A percentile compares a stretch with the other conserved stretches of the same genome.
phyloP scores from a whole-genome alignment of 2,329 filamentous ascomycete genomes.

The Lasiodiplodia sp. region DNA sequence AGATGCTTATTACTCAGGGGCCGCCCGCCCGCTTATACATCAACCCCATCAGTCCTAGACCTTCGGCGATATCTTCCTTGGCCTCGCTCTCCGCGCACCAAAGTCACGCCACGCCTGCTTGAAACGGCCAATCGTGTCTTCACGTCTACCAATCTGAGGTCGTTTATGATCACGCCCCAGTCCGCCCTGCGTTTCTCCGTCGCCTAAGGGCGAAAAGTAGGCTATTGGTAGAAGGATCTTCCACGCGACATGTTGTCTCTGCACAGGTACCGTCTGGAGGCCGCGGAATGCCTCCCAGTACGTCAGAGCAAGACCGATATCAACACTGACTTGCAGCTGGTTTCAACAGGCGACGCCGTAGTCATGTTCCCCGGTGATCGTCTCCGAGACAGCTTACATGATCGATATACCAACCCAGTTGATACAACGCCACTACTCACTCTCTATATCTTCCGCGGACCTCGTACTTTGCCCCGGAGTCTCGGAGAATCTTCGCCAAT shows the following conservation, averaged over 20 bases:
- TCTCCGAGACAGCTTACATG: conserved; percentile 11
- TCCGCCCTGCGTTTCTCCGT: conserved; percentile 11
- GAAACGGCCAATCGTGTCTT: conserved; percentile 12
- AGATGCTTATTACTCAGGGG: conserved; percentile 21
- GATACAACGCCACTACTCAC: conserved; percentile 1
- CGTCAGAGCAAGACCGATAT: conserved; percentile 22
- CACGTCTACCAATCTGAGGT: not conserved
- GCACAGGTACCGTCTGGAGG: conserved; percentile 21
- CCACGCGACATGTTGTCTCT: conserved; percentile 9
- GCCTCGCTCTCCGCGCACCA: conserved; percentile 1
- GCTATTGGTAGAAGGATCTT: conserved; percentile 3
- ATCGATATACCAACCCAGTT: conserved; percentile 6
- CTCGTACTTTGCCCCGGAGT: not conserved
- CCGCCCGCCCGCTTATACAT: conserved; percentile 20
- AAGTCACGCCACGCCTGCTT: conserved; percentile 25
- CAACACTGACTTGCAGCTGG: conserved; percentile 23
- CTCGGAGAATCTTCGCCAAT: conserved; percentile 14
- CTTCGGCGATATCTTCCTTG: conserved; percentile 14
- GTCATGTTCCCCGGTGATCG: conserved; percentile 12
- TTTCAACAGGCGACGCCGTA: conserved; percentile 22
- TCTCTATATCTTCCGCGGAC: not conserved
- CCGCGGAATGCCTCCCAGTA: conserved; percentile 12
- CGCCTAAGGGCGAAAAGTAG: not conserved
- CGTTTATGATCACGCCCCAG: not conserved
- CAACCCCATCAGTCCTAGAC: conserved; percentile 3